Conservation (phyloP, 2,329 filamentous ascomycete species). For the Penicillium thymicola region DNA sequence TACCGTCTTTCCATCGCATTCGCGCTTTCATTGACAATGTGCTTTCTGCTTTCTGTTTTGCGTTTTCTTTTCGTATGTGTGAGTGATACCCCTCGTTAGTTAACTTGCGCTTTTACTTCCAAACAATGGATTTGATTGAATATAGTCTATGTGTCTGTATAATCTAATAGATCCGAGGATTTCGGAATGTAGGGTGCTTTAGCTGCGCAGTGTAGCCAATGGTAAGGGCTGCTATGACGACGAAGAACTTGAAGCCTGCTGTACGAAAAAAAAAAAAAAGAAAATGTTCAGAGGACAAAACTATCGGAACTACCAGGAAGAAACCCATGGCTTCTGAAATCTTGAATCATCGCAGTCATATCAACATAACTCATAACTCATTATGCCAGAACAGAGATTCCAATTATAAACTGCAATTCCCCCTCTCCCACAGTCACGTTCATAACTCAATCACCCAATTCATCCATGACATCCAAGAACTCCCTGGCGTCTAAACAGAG, state of each 20-base stretch:
- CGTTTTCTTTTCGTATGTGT: not conserved
- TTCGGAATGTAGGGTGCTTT: not conserved
- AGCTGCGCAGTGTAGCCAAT: not conserved
- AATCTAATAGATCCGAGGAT: not conserved
- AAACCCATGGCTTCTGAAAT: constrained; percentile 13
- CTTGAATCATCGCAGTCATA: constrained; percentile 22
- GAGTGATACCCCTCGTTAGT: constrained; percentile 2
- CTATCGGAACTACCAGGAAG: not conserved
- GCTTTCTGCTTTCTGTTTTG: not conserved
- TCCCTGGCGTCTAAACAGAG: constrained; percentile 36
- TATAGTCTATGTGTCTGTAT: not conserved
- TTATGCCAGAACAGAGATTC: constrained; percentile 7
- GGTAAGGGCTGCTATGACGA: not conserved
- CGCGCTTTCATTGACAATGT: not conserved
- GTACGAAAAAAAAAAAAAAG: not conserved
- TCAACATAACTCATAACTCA: constrained; percentile 22
- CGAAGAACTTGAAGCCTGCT: not conserved
- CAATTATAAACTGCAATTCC: not conserved
- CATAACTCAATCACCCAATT: constrained; percentile 19
- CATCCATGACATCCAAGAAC: constrained; percentile 36
- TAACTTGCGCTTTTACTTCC: not conserved
- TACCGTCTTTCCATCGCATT: not conserved
- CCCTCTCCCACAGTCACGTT: not conserved
- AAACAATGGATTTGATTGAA: not conserved
- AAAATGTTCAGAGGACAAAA: not conserved